Base-by-base conservation (phyloP, 2,329 filamentous ascomycete genomes). In the Knufia petricola region DNA sequence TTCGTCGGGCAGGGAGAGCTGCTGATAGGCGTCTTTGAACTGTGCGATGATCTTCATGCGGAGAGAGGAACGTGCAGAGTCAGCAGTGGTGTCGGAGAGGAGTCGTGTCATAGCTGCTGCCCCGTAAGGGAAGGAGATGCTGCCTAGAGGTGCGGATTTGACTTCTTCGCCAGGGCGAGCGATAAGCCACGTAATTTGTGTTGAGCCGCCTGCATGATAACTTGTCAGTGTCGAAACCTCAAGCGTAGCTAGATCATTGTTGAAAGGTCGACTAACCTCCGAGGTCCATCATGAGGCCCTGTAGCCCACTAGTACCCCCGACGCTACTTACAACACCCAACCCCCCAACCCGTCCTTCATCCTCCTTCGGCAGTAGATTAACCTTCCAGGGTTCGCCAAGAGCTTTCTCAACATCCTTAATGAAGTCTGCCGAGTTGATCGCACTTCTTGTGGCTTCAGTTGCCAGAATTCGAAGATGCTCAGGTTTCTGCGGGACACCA, bases 381-480 rank as follows among this genome's bases (percentile, higher is more conserved):
- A 94, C 84, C 1, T 72, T 70, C 67, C 88, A 81, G 17, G 44
- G 44, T n/a, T 47, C 34, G 1, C 81, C 84, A 0, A 81, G 82
- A 2, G 70, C 69, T 2, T 71, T 62, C 37, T 74, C 70, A 54
- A 95, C 89, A 26, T 75, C 73, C 0, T 84, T 71, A 1, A 85
- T 72, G 66, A 92, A 87, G 1, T 79, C 75, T 17, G 70, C 70
- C 0, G 82, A 80, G 60, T 95, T 95, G 50, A 76, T 66, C 4
- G 89, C 87, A 20, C 81, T 85, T 38, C 89, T 80, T 63, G 89
- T 92, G 3, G 89, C 89, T 65, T 95, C 89, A 0, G 89, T 95
- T 17, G 88, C 89, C 36, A 95, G 78, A 8, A 95, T 77, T 17
- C 78, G 76, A 51, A 90, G 77, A 54, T 88, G 81, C 28, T 66